Conservation (phyloP, 208 protist species). For the Trypanosoma mega region DNA sequence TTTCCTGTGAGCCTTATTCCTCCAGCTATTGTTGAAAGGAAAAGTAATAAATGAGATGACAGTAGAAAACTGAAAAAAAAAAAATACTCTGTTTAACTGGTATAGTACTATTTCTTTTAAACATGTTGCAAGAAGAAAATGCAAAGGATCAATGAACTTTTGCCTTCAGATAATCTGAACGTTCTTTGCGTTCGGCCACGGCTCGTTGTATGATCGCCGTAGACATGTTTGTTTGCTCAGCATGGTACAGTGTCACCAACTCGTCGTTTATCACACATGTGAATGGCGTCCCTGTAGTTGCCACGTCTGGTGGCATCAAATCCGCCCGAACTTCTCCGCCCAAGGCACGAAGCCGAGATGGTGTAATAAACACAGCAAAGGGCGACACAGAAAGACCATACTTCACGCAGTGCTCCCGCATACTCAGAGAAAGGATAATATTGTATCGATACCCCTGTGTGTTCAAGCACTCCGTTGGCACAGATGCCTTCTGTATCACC, state of each 20-base stretch:
- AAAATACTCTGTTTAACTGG: too few relatives aligned
- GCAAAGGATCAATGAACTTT: too few relatives aligned
- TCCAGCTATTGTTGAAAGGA: neutral
- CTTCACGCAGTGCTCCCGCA: conserved; percentile 57
- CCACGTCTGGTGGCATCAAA: neutral
- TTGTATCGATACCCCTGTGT: conserved; percentile 39
- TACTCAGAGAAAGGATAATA: conserved; percentile 30
- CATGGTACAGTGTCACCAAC: conserved; percentile 58
- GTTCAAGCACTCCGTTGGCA: conserved; percentile 28
- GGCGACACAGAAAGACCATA: conserved; percentile 28
- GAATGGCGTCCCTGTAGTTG: conserved; percentile 35
- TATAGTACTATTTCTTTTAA: too few relatives aligned
- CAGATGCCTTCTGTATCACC: conserved; percentile 22
- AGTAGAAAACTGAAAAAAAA: conserved; percentile 7
- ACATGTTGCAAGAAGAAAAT: too few relatives aligned
- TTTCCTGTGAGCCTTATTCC: neutral
- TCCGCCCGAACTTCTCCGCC: conserved; percentile 20
- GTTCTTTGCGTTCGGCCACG: neutral
- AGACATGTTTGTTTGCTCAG: conserved; percentile 49
- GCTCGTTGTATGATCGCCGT: conserved; percentile 22
- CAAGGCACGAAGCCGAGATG: conserved; percentile 23
- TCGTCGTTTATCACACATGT: conserved; percentile 38
- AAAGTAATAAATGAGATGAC: conserved; percentile 4
- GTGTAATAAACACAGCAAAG: conserved; percentile 41
- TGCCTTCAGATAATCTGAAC: too few relatives aligned